Evolutionary conservation across 2,329 filamentous ascomycete genomes (phyloP), one percentile per base, ranked within the genome.

Genomic region (Cryphonectria parasitica): DNA sequence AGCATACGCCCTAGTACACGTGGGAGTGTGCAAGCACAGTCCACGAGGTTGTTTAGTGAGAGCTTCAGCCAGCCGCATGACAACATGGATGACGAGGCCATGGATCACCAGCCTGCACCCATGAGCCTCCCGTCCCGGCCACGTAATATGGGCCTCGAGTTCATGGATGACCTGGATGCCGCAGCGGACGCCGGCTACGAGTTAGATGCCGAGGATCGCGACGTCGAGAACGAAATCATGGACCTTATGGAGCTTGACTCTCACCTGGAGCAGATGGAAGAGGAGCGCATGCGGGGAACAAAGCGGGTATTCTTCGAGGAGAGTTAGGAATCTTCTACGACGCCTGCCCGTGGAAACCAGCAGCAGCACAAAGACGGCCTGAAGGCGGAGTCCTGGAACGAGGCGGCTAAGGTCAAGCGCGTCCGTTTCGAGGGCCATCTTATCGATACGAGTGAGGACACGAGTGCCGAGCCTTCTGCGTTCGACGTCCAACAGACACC

Each of bases 211-310:
- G 77, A 79, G 31, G 80, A 82, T 36, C 81, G 88, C 43, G 84
- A 89, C 69, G 82, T 89, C 17, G 88, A 90, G 76, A 82, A 83
- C 41, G 88, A 90, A 78, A 86, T 90, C 82, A 81, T 91, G 74
- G 88, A 90, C 76, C 88, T 91, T 61, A 87, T 90, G 84, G 88
- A 89, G 74, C 89, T 91, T 75, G 89, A 91, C 74, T 85, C 87
- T 71, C 86, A 85, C 64, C 78, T 91, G 67, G 84, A 88, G 64
- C 82, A 80, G 65, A 82, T 91, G 86, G 85, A 89, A 68, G 81
- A 78, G 54, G 82, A 83, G 45, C 80, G 84, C 62, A 82, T 82
- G 45, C 81, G 80, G 68, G 85, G 84, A 63, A 82, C 82, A 68
- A 87, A 86, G 78, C 83, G 83, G 76, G 85, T 86, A 68, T 82